Conservation (phyloP, 148 eudicot genomes). For the Chenopodium album region DNA sequence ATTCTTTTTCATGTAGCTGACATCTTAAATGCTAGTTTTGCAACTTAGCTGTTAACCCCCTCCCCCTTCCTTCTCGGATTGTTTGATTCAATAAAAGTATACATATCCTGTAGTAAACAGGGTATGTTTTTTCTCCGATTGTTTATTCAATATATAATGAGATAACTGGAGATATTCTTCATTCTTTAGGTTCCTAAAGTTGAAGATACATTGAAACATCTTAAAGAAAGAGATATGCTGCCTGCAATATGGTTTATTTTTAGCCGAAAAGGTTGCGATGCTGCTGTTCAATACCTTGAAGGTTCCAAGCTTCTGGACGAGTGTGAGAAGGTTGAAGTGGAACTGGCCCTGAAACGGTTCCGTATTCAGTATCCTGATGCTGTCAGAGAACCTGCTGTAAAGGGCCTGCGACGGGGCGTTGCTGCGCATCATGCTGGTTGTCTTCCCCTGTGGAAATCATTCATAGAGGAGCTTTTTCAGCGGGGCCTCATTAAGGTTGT, state of each 20-base stretch:
- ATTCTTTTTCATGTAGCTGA: conserved; percentile 13
- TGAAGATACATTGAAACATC: conserved; percentile 81
- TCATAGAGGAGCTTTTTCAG: conserved; percentile 90
- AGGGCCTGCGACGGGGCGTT: conserved; percentile 79
- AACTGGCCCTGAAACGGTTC: conserved; percentile 78
- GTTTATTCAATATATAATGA: conserved; percentile 8
- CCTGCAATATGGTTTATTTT: conserved; percentile 99
- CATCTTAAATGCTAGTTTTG: background rate
- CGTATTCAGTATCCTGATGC: conserved; percentile 91
- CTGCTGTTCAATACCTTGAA: conserved; percentile 91
- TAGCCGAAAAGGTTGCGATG: conserved; percentile 99
- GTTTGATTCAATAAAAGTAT: background rate
- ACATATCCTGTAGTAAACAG: too few relatives aligned
- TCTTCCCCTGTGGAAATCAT: conserved; percentile 96
- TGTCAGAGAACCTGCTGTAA: conserved; percentile 81
- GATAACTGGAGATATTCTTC: conserved; percentile 4
- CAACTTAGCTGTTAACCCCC: background rate
- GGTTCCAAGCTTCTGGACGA: conserved; percentile 78
- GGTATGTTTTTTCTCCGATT: background rate
- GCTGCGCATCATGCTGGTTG: conserved; percentile 99
- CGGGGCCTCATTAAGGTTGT: conserved; percentile 92
- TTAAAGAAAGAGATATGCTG: conserved; percentile 79
- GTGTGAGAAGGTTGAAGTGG: conserved; percentile 83
- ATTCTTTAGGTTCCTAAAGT: conserved; percentile 80
- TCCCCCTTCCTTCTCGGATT: background rate